Conservation (phyloP, 163 green algal genomes). For the Trebouxiophyceae sp. region DNA sequence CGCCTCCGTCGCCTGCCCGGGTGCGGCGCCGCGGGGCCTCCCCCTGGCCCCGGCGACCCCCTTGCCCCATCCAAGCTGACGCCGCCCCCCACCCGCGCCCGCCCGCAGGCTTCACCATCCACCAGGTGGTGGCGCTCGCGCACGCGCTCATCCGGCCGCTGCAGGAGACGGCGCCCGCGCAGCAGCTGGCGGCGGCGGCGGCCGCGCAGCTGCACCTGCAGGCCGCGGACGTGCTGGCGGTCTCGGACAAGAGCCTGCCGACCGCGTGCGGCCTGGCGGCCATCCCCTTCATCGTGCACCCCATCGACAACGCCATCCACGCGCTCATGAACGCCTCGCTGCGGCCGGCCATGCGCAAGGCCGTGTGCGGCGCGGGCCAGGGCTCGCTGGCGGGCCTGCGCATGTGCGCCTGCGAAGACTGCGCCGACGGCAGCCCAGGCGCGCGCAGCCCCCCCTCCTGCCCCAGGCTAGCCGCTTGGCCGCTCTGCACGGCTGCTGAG, state of each 20-base stretch:
- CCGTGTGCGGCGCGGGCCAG: conserved; percentile 35
- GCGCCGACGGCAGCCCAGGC: too few relatives aligned
- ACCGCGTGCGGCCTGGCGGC: conserved; percentile 42
- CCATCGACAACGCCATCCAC: conserved; percentile 63
- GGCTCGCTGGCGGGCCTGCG: conserved; percentile 17
- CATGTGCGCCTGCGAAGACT: conserved; percentile 17
- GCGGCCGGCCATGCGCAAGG: conserved; percentile 40
- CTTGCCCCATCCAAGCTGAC: too few relatives aligned
- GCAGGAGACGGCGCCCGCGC: neutral
- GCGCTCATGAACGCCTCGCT: conserved; percentile 56
- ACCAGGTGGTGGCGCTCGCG: conserved; percentile 39
- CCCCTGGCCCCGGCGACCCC: too few relatives aligned
- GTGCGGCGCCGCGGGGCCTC: too few relatives aligned
- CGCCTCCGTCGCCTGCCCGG: conserved; percentile 46
- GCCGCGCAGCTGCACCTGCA: neutral
- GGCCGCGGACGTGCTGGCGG: conserved; percentile 4
- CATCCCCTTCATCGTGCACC: conserved; percentile 74
- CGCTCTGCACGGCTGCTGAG: too few relatives aligned
- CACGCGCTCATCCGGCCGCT: conserved; percentile 5
- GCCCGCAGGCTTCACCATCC: conserved; percentile 51
- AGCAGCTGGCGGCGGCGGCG: neutral
- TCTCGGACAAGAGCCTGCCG: conserved; percentile 40
- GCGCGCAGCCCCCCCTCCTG: too few relatives aligned
- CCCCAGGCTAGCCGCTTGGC: too few relatives aligned
- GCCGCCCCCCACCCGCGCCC: too few relatives aligned